Conservation (phyloP, 1,284 basidiomycete genomes). For the Schizophyllum amplum region DNA sequence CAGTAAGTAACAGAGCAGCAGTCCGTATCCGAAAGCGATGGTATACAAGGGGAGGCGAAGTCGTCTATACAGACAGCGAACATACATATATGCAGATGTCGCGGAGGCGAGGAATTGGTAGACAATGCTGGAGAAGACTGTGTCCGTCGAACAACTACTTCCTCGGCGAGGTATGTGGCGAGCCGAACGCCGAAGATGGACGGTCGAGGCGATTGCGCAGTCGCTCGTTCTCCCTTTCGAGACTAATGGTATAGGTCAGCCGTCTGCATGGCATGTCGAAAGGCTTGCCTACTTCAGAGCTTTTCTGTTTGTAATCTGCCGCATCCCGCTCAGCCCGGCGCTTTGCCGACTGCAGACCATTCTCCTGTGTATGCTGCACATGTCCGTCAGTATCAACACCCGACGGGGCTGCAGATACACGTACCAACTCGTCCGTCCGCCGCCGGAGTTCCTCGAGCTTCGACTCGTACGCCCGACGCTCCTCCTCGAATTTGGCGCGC, state of each 20-base stretch:
- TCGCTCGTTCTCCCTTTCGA: slow-evolving; percentile 64
- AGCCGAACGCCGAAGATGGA: slow-evolving; percentile 24
- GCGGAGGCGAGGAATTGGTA: too few relatives aligned
- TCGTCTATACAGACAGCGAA: too few relatives aligned
- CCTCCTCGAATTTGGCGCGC: slow-evolving; percentile 53
- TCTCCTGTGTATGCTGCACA: slow-evolving; percentile 62
- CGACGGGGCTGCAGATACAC: slow-evolving; percentile 6
- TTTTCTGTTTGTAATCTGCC: slow-evolving; percentile 61
- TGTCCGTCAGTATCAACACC: slow-evolving; percentile 6
- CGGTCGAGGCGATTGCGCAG: slow-evolving; percentile 56
- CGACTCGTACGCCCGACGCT: slow-evolving; percentile 47
- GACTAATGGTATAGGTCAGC: slow-evolving; percentile 26
- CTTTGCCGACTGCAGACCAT: slow-evolving; percentile 58
- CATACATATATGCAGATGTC: background rate
- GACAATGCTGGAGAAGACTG: too few relatives aligned
- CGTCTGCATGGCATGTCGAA: background rate
- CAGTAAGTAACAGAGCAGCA: background rate
- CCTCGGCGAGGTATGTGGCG: slow-evolving; percentile 24
- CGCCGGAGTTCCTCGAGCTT: slow-evolving; percentile 50
- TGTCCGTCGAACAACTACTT: slow-evolving; percentile 17
- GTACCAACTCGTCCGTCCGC: slow-evolving; percentile 52
- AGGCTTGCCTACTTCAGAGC: slow-evolving; percentile 47
- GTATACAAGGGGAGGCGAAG: background rate
- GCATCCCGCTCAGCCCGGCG: slow-evolving; percentile 71
- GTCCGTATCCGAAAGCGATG: background rate